These are phyloP conservation scores for Saccharomyces hybrid DNA, from an alignment of 1,139 yeast species.

Conservation along the genomic window DNA sequence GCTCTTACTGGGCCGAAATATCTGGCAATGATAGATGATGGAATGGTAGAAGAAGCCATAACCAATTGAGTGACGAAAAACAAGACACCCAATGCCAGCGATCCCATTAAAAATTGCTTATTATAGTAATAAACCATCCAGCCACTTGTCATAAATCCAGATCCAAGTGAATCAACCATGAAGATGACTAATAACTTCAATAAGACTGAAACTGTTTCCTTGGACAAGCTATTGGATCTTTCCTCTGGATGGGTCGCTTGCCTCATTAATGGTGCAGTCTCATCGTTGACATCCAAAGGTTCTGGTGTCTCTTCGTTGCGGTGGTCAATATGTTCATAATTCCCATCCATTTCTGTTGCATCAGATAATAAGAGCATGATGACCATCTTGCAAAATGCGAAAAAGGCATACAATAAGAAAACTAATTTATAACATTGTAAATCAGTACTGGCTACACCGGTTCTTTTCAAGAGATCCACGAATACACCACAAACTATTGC, in stretches of 20 bases:
- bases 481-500: conserved; percentile 59
- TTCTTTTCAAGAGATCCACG: conserved; percentile 37
- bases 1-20: conserved; percentile 71
- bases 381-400: conserved; percentile 50
- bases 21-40: conserved; percentile 57
- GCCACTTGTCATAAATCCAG: conserved; percentile 79
- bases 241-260: conserved; percentile 4
- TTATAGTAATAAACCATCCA: conserved; percentile 79
- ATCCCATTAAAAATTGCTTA: conserved; percentile 27
- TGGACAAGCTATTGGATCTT: conserved; percentile 15
- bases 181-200: conserved; percentile 47
- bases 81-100: conserved; percentile 40
- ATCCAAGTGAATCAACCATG: conserved; percentile 70
- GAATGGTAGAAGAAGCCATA: conserved; percentile 57
- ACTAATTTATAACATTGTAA: conserved; percentile 43
- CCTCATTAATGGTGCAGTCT: conserved; percentile 20
- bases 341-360: conserved; percentile 44
- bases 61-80: conserved; percentile 55
- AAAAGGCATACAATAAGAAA: conserved; percentile 48
- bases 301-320: conserved; percentile 15
- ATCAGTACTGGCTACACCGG: conserved; percentile 32
- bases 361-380: conserved; percentile 48
- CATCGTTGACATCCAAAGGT: conserved; percentile 16
- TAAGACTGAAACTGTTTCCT: conserved; percentile 28
- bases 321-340: conserved; percentile 16